Conservation (phyloP, 352 stramenopile species). For the Phytophthora melonis region DNA sequence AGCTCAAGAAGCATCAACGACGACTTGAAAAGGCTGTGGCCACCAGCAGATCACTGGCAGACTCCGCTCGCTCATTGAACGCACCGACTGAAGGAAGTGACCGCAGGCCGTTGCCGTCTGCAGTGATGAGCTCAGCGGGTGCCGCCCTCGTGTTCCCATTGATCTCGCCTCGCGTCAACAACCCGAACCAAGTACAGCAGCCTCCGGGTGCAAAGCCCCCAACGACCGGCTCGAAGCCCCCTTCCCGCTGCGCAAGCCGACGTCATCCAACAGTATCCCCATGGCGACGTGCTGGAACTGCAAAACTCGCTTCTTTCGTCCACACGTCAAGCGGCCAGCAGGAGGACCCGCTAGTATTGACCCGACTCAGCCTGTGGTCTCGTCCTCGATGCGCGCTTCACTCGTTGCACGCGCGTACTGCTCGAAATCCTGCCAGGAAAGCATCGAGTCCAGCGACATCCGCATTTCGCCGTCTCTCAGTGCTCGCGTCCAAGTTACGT, state of each 20-base stretch:
- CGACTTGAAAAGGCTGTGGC: slow-evolving; percentile 36
- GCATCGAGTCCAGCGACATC: slow-evolving; percentile 51
- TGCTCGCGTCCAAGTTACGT: slow-evolving; percentile 36
- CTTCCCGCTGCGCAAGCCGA: slow-evolving; percentile 40
- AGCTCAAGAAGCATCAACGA: slow-evolving; percentile 61
- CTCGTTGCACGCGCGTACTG: slow-evolving; percentile 50
- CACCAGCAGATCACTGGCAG: slow-evolving; percentile 20
- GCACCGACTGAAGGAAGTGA: slow-evolving; percentile 16
- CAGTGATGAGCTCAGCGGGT: slow-evolving; percentile 27
- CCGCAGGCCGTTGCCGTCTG: slow-evolving; percentile 9
- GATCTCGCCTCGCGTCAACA: slow-evolving; percentile 36
- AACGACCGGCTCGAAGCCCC: slow-evolving; percentile 15
- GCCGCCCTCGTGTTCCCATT: slow-evolving; percentile 41
- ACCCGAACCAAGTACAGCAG: slow-evolving; percentile 4
- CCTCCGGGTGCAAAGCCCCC: slow-evolving; percentile 14
- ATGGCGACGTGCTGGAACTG: slow-evolving; percentile 76
- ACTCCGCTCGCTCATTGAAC: slow-evolving; percentile 23
- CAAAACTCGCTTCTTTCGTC: slow-evolving; percentile 58
- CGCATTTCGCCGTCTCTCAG: slow-evolving; percentile 50
- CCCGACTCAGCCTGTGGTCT: slow-evolving; percentile 17
- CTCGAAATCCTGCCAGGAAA: slow-evolving; percentile 48
- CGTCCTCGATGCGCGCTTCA: slow-evolving; percentile 37
- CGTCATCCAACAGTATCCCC: slow-evolving; percentile 39
- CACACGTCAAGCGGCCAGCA: slow-evolving; percentile 25
- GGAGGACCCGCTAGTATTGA: slow-evolving; percentile 1